Evolutionary conservation across 2,329 filamentous ascomycete species (phyloP), one percentile per base, ranked within the genome.

Genomic region (Rasamsonia emersonii): DNA sequence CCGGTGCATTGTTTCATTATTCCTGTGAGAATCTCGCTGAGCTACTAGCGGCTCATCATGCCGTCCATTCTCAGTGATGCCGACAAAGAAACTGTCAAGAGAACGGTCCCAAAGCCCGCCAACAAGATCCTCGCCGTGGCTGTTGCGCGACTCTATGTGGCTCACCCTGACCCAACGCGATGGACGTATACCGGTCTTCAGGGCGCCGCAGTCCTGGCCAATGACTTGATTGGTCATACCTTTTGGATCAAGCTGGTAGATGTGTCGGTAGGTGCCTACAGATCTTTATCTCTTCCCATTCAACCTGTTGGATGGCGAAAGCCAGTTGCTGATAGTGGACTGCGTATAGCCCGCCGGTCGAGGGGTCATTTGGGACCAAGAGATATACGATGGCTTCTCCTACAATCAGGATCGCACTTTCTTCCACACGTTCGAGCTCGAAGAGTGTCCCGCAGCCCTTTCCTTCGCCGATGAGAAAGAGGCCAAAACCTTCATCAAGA

Each of bases 161-260:
- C 89, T 49, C 83, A 93, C 53, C 91, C 91, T 9, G 77, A 91
- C 64, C 74, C 73, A 42, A 74, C 78, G 41, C 77, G 71, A 86
- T 98, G 91, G 91, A 89, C 78, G 17, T 93, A 89, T 56, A 94
- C 89, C 0, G 91, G 89, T 9, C 64, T 96, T 27, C 91, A 96
- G 58, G 91, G 91, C 32, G 91, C 91, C 30, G 75, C 79, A 20
- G 89, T 95, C 32, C 75, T 98, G 42, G 82, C 86, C 45, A 93
- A 96, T 58, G 91, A 98, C 56, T 65, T 93, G 23, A 86, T 96
- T 17, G 91, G 91, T 44, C 82, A 94, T 59, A 95, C 91, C 1
- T 93, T 88, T 62, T 98, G 89, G 86, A 68, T 98, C 46, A 98
- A 98, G 68, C 70, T 98, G 64, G 91, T 98, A 31, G 91, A 98